Base-by-base conservation (phyloP, 2,329 filamentous ascomycete genomes). In the Colletotrichum coccodes region DNA sequence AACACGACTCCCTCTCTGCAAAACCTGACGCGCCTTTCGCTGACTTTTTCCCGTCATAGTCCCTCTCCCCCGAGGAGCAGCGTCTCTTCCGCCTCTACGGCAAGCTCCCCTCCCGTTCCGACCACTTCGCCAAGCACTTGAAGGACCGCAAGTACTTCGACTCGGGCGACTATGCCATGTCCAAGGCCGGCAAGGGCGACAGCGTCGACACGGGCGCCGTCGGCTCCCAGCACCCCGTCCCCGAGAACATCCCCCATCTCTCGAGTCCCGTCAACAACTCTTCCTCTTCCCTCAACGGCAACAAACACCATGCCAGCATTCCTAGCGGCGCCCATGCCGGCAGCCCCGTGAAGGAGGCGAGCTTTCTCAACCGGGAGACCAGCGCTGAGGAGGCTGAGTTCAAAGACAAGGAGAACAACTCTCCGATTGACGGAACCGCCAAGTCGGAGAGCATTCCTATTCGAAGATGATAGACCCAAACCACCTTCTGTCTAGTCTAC, bases 81-180 rank as follows among this genome's bases (percentile, higher is more conserved):
- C 93, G 94, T 72, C 91, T 98, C 78, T 96, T 98, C 87, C 93
- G 95, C 73, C 91, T 98, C 73, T 99, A 99, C 82, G 96, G 96
- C 83, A 98, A 98, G 85, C 91, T 98, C 70, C 96, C 96, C 72
- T 97, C 93, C 82, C 96, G 96, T 82, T 97, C 95, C 81, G 95
- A 98, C 82, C 89, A 98, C 77, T 91, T 98, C 76, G 94, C 97
- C 86, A 98, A 98, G 87, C 97, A 98, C 80, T 90, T 98, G 79
- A 98, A 98, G 89, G 96, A 98, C 82, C 95, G 96, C 86, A 99
- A 97, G 85, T 98, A 97, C 85, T 98, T 98, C 82, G 94, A 98
- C 85, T 96, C 93, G 70, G 95, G 94, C 78, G 94, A 98, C 85
- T 98, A 97, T 77, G 95, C 95, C 78, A 93, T 97, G 84, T 95